phyloP scores from a whole-genome alignment of 129 eudicot genomes.

The Lactuca sativa region DNA sequence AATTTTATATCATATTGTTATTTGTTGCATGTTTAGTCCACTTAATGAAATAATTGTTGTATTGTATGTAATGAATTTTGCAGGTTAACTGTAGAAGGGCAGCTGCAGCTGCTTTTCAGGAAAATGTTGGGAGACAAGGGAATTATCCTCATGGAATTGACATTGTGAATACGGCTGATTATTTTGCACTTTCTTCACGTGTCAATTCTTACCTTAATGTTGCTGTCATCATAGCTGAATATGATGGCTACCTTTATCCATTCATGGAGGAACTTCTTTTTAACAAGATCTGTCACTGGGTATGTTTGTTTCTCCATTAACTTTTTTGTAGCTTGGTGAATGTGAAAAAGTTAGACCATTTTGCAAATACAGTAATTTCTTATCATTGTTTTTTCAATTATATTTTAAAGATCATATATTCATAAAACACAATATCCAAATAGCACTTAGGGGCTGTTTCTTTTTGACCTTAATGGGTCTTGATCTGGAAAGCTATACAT shows the following conservation, averaged over 20 bases:
- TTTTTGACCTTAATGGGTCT: too few species aligned
- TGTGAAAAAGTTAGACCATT: too few species aligned
- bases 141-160: constrained; percentile 92
- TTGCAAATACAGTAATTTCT: too few species aligned
- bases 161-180: constrained; percentile 94
- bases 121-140: constrained; percentile 99
- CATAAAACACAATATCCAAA: too few species aligned
- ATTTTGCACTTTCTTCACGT: constrained; percentile 96
- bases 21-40: background rate
- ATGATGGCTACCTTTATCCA: constrained; percentile 79
- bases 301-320: constrained; percentile 34
- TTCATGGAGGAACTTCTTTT: constrained; percentile 88
- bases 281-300: constrained; percentile 97
- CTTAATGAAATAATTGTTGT: constrained; percentile 3
- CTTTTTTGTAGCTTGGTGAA: too few species aligned
- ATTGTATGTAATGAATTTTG: background rate
- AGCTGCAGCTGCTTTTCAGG: constrained; percentile 99
- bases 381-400: too few species aligned
- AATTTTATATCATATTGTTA: background rate
- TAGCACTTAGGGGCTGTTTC: too few species aligned
- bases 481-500: too few species aligned
- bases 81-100: constrained; percentile 99
- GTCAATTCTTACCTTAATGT: constrained; percentile 82
- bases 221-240: constrained; percentile 80
- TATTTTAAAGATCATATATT: too few species aligned